Percentiles rank a stretch among this genome's conserved stretches.
These are phyloP conservation scores for Wallacemonas sp. DNA, from an alignment of 208 protist genomes.

Conservation along the genomic window DNA sequence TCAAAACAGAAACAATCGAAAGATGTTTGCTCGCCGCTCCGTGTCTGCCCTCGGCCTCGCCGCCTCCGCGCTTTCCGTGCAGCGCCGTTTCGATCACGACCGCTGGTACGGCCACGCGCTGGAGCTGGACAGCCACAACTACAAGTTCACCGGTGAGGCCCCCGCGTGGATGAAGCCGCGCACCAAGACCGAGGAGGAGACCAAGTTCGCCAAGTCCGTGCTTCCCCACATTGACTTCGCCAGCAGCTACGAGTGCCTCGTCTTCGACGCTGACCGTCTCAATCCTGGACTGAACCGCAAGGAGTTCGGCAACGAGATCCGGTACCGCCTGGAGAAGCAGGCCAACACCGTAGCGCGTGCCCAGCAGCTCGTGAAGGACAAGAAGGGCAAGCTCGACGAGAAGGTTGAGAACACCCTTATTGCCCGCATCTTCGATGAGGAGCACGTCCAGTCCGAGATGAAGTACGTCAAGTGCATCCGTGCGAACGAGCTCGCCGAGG, in stretches of 20 bases:
- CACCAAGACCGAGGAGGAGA: conserved; percentile 82
- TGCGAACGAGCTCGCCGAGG: conserved; percentile 85
- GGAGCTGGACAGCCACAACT: conserved; percentile 83
- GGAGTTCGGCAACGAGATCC: conserved; percentile 88
- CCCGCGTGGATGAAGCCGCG: conserved; percentile 72
- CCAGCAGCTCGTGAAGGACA: conserved; percentile 80
- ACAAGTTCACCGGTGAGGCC: conserved; percentile 83
- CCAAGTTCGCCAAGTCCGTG: conserved; percentile 67
- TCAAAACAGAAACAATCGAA: not conserved
- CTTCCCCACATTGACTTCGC: conserved; percentile 85
- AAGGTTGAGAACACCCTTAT: conserved; percentile 77
- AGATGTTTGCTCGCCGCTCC: conserved; percentile 65
- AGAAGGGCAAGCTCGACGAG: conserved; percentile 39
- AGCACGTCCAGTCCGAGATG: conserved; percentile 90
- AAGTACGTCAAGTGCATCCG: conserved; percentile 91
- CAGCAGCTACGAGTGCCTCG: conserved; percentile 78
- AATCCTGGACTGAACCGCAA: conserved; percentile 80
- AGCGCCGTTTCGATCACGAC: conserved; percentile 78
- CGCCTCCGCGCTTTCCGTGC: conserved; percentile 37
- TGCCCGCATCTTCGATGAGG: conserved; percentile 86
- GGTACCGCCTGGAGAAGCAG: conserved; percentile 85
- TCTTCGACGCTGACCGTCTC: conserved; percentile 85
- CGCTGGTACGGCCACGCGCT: conserved; percentile 87
- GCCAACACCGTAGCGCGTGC: conserved; percentile 82
- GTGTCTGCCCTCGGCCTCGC: conserved; percentile 40